phyloP scores from a whole-genome alignment of 2,329 filamentous ascomycete genomes.

The Botryotinia calthae region DNA sequence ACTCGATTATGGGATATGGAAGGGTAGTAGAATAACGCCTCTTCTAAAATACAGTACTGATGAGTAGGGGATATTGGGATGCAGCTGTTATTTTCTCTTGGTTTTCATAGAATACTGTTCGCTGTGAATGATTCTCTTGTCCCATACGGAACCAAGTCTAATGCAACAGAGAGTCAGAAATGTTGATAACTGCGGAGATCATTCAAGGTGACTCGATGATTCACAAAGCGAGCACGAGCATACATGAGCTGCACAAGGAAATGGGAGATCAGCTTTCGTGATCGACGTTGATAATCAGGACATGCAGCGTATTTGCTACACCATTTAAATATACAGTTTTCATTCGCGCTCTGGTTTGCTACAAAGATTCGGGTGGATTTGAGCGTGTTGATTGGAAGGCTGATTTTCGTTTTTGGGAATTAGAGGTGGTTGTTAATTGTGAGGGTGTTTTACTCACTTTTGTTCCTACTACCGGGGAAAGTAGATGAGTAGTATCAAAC shows the following conservation, averaged over 20 bases:
- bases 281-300: too few species aligned
- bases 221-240: background rate
- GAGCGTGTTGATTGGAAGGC: background rate
- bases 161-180: background rate
- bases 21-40: background rate
- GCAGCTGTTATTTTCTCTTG: background rate
- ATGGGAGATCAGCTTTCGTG: background rate
- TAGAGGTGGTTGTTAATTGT: rapidly evolving
- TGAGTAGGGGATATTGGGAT: background rate
- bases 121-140: rapidly evolving
- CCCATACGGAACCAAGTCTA: background rate
- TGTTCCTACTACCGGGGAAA: background rate
- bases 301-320: too few species aligned
- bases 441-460: background rate
- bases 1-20: background rate
- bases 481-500: background rate
- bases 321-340: rapidly evolving
- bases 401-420: background rate
- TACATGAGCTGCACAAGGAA: background rate
- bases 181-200: background rate
- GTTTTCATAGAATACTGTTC: background rate
- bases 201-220: background rate
- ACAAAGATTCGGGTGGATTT: too few species aligned
- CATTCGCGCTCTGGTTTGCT: too few species aligned
- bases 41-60: background rate